Conservation (phyloP, 306 rosid species). For the Gastrolobium villosum region DNA sequence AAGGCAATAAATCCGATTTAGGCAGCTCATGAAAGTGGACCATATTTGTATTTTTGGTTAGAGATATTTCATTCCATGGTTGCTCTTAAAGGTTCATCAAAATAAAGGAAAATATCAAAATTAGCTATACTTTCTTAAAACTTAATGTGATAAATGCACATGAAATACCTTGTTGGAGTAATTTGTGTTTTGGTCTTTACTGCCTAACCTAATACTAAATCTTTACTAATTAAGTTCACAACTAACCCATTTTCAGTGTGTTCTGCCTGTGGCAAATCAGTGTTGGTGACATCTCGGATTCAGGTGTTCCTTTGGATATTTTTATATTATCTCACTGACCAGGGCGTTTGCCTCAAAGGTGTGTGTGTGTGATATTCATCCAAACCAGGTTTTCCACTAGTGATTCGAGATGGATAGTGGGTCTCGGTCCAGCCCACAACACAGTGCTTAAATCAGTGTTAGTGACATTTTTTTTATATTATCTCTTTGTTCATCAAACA, state of each 20-base stretch:
- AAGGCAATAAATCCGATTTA: not conserved
- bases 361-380: too few species aligned
- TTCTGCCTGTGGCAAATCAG: too few species aligned
- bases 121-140: not conserved
- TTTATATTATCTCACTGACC: too few species aligned
- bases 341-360: too few species aligned
- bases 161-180: not conserved
- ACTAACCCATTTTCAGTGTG: not conserved
- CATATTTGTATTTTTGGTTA: not conserved
- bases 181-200: not conserved
- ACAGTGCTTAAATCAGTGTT: constrained; percentile 1
- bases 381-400: too few species aligned
- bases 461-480: not conserved
- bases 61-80: not conserved
- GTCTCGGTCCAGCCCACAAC: too few species aligned
- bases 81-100: not conserved
- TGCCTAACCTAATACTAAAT: not conserved
- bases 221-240: not conserved
- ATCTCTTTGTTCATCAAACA: too few species aligned
- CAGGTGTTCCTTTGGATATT: too few species aligned
- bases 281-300: not conserved
- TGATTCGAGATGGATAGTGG: too few species aligned
- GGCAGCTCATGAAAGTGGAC: constrained; percentile 9
- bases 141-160: not conserved
- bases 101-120: not conserved